Conservation (phyloP, 345 rosid genomes). For the Citrus unshiu region DNA sequence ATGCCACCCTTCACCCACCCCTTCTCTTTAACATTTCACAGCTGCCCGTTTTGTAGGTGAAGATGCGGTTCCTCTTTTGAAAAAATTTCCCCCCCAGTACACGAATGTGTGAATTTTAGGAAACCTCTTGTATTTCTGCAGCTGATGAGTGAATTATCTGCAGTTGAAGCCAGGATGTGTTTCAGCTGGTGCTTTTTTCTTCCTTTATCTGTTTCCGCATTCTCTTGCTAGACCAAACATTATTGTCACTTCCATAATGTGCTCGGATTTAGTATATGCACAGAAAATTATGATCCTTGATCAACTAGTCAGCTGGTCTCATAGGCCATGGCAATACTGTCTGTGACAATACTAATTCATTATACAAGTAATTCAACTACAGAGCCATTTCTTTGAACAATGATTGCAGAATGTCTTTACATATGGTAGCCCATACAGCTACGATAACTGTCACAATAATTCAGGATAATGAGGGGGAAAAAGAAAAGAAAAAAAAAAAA, state of each 20-base stretch:
- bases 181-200: neutral
- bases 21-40: neutral
- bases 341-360: neutral
- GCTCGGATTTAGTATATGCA: neutral
- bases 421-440: conserved; percentile 32
- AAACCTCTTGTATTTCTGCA: neutral
- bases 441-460: conserved; percentile 19
- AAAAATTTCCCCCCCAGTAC: neutral
- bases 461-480: conserved; percentile 9
- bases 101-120: neutral
- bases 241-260: neutral
- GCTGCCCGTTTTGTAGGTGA: conserved; percentile 19
- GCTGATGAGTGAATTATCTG: conserved; percentile 11
- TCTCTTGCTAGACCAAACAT: neutral
- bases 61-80: neutral
- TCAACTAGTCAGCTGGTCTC: neutral
- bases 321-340: neutral
- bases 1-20: neutral
- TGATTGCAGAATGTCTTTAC: conserved; percentile 27
- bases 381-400: conserved; percentile 19
- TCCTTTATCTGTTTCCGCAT: neutral
- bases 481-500: neutral
- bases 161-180: neutral
- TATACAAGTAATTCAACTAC: neutral
- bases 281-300: neutral